phyloP scores from a whole-genome alignment of 129 eudicot species.

The Saussurea involucrata region DNA sequence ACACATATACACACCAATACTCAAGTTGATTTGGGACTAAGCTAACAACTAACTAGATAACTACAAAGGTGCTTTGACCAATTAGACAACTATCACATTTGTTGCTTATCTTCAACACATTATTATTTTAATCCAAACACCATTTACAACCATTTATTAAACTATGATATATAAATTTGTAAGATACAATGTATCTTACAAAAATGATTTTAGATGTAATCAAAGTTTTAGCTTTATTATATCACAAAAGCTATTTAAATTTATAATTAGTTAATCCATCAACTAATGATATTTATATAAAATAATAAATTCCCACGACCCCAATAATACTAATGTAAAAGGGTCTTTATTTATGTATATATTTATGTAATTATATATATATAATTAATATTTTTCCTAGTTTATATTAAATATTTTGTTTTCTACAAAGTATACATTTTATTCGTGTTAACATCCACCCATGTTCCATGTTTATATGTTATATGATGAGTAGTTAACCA shows the following conservation, averaged over 20 bases:
- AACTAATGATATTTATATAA: background rate
- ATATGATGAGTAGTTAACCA: background rate
- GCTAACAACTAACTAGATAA: background rate
- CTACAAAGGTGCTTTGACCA: background rate
- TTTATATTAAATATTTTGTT: background rate
- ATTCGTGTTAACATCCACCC: background rate
- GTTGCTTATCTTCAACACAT: background rate
- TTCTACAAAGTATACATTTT: background rate
- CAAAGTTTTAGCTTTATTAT: background rate
- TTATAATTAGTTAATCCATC: background rate
- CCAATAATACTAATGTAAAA: background rate
- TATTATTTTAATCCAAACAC: too few relatives aligned
- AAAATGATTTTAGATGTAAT: too few relatives aligned
- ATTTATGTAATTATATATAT: too few relatives aligned
- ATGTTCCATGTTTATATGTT: background rate
- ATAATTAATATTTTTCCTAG: background rate
- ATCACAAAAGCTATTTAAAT: background rate
- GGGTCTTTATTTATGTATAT: background rate
- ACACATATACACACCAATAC: too few relatives aligned
- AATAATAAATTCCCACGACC: too few relatives aligned
- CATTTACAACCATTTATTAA: too few relatives aligned
- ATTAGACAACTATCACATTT: background rate
- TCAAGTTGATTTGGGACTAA: background rate
- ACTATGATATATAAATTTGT: too few relatives aligned
- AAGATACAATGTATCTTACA: too few relatives aligned